phyloP scores from a whole-genome alignment of 257 asterid species.

The Verbascum thapsus region DNA sequence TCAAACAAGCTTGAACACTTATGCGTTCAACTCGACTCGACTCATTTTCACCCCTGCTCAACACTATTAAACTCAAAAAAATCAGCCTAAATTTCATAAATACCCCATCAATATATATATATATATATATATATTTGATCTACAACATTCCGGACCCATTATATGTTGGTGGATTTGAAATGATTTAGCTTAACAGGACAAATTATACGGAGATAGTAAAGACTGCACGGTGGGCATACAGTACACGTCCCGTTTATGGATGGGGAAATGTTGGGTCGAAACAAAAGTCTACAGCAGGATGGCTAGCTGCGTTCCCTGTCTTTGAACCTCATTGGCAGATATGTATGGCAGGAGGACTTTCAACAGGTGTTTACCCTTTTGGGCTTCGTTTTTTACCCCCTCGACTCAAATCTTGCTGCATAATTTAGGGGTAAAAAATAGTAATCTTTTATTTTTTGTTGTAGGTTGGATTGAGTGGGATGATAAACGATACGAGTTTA shows the following conservation, averaged over 20 bases:
- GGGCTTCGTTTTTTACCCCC: background rate
- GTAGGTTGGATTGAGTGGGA: constrained; percentile 99
- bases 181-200: constrained; percentile 67
- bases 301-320: constrained; percentile 99
- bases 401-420: background rate
- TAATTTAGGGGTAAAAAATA: background rate
- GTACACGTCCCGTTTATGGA: constrained; percentile 87
- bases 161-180: constrained; percentile 36
- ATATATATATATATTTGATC: background rate
- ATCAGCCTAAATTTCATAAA: background rate
- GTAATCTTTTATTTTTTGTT: constrained; percentile 26
- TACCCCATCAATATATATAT: background rate
- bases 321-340: constrained; percentile 99
- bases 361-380: constrained; percentile 68
- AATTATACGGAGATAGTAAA: constrained; percentile 71
- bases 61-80: too few relatives aligned
- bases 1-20: too few relatives aligned
- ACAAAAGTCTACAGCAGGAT: constrained; percentile 96
- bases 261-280: constrained; percentile 88
- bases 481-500: constrained; percentile 77
- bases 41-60: too few relatives aligned
- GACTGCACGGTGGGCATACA: constrained; percentile 93
- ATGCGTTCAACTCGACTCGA: too few relatives aligned
- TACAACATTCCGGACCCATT: constrained; percentile 28
- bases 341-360: constrained; percentile 97